A percentile compares a stretch with the other conserved stretches of the same genome.
These are phyloP conservation scores for Terfezia claveryi DNA, from an alignment of 495 filamentous ascomycete species.

Conservation along the genomic window DNA sequence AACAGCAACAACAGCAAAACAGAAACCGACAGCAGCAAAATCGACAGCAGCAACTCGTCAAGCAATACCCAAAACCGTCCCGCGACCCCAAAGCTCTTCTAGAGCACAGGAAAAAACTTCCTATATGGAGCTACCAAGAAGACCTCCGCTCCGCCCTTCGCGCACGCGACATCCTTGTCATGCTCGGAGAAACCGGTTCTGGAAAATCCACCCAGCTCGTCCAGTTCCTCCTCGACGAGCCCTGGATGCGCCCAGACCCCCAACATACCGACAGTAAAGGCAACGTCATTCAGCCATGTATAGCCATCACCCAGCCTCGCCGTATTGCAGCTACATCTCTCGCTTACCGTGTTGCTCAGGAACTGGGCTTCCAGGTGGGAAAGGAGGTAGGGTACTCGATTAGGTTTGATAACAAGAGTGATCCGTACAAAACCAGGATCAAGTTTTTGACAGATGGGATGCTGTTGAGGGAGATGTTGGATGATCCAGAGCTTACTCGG, in stretches of 20 bases:
- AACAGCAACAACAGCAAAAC: neutral
- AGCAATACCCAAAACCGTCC: neutral
- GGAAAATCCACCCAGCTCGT: conserved; percentile 96
- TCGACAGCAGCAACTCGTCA: neutral
- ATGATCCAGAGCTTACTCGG: conserved; percentile 57
- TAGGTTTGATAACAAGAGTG: conserved; percentile 67
- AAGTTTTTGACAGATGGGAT: conserved; percentile 96
- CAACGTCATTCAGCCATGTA: conserved; percentile 28
- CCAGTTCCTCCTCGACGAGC: conserved; percentile 61
- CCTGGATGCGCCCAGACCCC: conserved; percentile 32
- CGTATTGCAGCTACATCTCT: conserved; percentile 88
- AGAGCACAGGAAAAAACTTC: conserved; percentile 40
- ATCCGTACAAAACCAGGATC: conserved; percentile 48
- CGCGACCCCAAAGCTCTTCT: conserved; percentile 23
- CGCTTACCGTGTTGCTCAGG: conserved; percentile 67
- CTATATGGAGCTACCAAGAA: conserved; percentile 53
- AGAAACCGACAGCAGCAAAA: neutral
- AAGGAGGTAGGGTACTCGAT: conserved; percentile 73
- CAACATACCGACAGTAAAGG: conserved; percentile 8
- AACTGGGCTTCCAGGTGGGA: conserved; percentile 67
- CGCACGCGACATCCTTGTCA: conserved; percentile 52
- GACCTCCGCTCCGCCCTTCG: conserved; percentile 44
- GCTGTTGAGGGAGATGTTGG: conserved; percentile 80
- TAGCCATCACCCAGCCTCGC: conserved; percentile 86
- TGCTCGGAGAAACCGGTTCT: conserved; percentile 86